Evolutionary conservation across 2,329 filamentous ascomycete genomes (phyloP).

Genomic region (Colletotrichum sojae): DNA sequence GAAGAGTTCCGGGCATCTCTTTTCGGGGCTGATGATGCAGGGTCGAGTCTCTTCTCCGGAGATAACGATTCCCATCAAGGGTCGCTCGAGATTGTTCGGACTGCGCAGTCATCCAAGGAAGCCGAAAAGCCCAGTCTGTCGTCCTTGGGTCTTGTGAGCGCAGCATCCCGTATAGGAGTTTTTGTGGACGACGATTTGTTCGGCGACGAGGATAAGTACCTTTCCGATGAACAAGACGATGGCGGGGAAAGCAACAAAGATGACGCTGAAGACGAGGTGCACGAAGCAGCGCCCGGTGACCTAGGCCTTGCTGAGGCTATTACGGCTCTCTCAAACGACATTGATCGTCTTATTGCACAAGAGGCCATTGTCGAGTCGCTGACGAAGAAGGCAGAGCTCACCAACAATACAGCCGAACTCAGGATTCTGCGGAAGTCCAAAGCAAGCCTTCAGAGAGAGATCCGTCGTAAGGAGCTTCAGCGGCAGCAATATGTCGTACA

Average conservation of each 20-base stretch:
- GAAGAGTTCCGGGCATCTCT: constrained; percentile 77
- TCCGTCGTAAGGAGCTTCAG: constrained; percentile 94
- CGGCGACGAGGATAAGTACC: constrained; percentile 86
- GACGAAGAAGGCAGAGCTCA: constrained; percentile 93
- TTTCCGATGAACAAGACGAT: constrained; percentile 89
- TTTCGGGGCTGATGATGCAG: constrained; percentile 70
- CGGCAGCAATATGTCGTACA: constrained; percentile 97
- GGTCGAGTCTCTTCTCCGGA: constrained; percentile 64
- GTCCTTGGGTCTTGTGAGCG: constrained; percentile 90
- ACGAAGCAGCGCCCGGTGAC: constrained; percentile 94
- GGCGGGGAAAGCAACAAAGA: constrained; percentile 69
- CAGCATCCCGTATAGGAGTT: constrained; percentile 88
- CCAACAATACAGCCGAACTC: constrained; percentile 95
- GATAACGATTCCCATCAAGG: constrained; percentile 74
- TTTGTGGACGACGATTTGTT: constrained; percentile 96
- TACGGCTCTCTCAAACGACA: constrained; percentile 86
- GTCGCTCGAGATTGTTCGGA: constrained; percentile 69
- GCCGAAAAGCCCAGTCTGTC: constrained; percentile 86
- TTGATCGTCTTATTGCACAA: constrained; percentile 89
- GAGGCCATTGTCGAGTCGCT: constrained; percentile 93
- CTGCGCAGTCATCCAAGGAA: constrained; percentile 57
- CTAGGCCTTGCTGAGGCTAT: constrained; percentile 95
- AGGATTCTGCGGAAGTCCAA: constrained; percentile 95
- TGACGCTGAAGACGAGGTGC: constrained; percentile 84
- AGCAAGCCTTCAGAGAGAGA: constrained; percentile 91